Evolutionary conservation across 768 basidiomycete genomes (phyloP), one percentile per base, ranked within the genome.

Genomic region (Gymnopilus dilepis): DNA sequence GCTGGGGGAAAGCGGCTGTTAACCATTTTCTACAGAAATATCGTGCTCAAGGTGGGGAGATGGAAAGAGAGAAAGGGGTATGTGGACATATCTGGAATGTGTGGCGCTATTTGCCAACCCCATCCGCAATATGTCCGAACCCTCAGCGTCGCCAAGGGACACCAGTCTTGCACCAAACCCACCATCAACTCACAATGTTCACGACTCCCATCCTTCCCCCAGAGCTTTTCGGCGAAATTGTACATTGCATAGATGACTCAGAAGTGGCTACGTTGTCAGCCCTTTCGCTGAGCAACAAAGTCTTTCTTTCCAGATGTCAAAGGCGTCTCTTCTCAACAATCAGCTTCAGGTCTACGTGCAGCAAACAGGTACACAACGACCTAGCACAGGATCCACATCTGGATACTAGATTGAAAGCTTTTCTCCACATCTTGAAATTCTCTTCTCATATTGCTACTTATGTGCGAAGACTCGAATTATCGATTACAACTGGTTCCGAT

Each of bases 171-270:
- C n/a, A n/a, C n/a, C n/a, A n/a, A n/a, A n/a, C n/a, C n/a, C n/a
- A n/a, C n/a, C n/a, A n/a, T n/a, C n/a, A n/a, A n/a, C n/a, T 28
- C 47, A 50, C 47, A 26, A 50, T 50, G 47, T 50, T n/a, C 13
- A 17, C 26, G 3, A 54, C 21, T 50, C 22, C n/a, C n/a, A 4
- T 17, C 24, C 61, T 62, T 22, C 52, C 56, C 6, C 42, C 42
- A 40, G 61, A 62, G 30, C n/a, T 62, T n/a, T 21, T 62, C 13
- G 61, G 54, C 24, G 56, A 62, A 58, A 54, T 62, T n/a, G 24
- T 58, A 22, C 56, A 53, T 34, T 52, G 21, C 28, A 17, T 60
- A 6, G 28, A 52, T 24, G 28, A 48, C 33, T 30, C 51, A 12
- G 56, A 52, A 17, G 15, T 53, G 26, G 15, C 9, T 12, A 51